Evolutionary conservation across 2,329 filamentous ascomycete species (phyloP).

Genomic region (Neonectria neomacrospora): DNA sequence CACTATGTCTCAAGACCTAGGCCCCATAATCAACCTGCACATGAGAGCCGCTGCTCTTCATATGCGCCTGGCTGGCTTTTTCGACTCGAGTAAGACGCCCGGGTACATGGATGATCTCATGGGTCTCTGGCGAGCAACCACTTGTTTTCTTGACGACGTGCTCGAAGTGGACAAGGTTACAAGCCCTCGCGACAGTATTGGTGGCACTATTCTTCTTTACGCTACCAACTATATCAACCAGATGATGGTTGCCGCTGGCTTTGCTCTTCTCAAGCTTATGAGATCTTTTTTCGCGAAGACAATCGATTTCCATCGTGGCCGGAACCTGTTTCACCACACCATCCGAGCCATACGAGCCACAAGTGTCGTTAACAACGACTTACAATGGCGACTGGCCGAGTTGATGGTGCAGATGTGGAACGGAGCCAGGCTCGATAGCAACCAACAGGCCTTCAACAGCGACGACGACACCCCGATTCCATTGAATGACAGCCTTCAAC

Average conservation of each 20-base stretch:
- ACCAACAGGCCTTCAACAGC: constrained; percentile 58
- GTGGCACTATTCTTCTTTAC: constrained; percentile 70
- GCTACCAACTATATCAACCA: constrained; percentile 83
- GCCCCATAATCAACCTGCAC: constrained; percentile 71
- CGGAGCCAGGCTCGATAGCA: constrained; percentile 66
- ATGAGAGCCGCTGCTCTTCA: constrained; percentile 79
- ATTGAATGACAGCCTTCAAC: constrained; percentile 77
- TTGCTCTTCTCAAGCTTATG: constrained; percentile 81
- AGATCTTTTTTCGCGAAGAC: constrained; percentile 79
- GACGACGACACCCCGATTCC: constrained; percentile 61
- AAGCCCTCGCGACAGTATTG: constrained; percentile 57
- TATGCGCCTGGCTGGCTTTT: constrained; percentile 82
- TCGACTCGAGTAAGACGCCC: constrained; percentile 77
- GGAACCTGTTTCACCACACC: constrained; percentile 76
- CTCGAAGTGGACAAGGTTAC: constrained; percentile 63
- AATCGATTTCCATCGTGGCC: constrained; percentile 75
- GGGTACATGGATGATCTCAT: constrained; percentile 80
- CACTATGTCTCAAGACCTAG: constrained; percentile 68
- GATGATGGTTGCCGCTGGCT: constrained; percentile 85
- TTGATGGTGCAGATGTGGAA: constrained; percentile 92
- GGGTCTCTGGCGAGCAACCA: constrained; percentile 78
- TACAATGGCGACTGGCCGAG: constrained; percentile 82
- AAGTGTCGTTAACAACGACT: constrained; percentile 80
- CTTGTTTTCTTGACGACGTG: constrained; percentile 74
- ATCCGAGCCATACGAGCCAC: constrained; percentile 77